phyloP scores from a whole-genome alignment of 257 asterid genomes.

The Forsythia viridissima region DNA sequence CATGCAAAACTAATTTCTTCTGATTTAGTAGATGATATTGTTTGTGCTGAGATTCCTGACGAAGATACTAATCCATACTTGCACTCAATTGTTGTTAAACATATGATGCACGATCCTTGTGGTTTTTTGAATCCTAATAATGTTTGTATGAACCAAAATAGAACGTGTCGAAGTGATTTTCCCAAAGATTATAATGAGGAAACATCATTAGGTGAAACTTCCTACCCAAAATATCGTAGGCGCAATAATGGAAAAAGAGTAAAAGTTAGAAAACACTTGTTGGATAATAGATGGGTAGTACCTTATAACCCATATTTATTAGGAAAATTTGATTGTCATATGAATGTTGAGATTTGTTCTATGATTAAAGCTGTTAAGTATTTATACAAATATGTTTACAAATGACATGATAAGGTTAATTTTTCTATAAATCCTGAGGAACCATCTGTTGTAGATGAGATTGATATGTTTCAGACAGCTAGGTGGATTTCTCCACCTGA shows the following conservation, averaged over 20 bases:
- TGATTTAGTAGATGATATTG: background rate
- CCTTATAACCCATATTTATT: slow-evolving; percentile 18
- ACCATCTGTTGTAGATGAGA: background rate
- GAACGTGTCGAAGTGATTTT: slow-evolving; percentile 1
- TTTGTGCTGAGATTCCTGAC: background rate
- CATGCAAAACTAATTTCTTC: background rate
- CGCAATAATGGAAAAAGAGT: background rate
- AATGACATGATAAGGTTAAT: slow-evolving; percentile 1
- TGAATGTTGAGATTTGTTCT: slow-evolving; percentile 17
- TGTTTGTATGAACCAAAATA: background rate
- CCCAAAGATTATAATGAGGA: background rate
- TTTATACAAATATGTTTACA: slow-evolving; percentile 16
- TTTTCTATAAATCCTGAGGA: background rate
- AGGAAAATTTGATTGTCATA: slow-evolving; percentile 1
- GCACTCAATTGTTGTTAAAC: background rate
- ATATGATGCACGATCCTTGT: slow-evolving; percentile 19
- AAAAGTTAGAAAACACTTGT: background rate
- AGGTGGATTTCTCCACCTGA: background rate
- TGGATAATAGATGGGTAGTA: slow-evolving; percentile 14
- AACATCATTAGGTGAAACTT: background rate
- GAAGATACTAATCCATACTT: background rate
- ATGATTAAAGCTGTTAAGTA: background rate
- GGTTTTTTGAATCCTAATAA: background rate
- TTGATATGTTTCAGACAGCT: background rate
- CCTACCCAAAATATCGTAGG: background rate